A percentile compares a stretch with the other conserved stretches of the same genome.
Conservation (phyloP, 805 yeast genomes). For the Kodamaea restingae region DNA sequence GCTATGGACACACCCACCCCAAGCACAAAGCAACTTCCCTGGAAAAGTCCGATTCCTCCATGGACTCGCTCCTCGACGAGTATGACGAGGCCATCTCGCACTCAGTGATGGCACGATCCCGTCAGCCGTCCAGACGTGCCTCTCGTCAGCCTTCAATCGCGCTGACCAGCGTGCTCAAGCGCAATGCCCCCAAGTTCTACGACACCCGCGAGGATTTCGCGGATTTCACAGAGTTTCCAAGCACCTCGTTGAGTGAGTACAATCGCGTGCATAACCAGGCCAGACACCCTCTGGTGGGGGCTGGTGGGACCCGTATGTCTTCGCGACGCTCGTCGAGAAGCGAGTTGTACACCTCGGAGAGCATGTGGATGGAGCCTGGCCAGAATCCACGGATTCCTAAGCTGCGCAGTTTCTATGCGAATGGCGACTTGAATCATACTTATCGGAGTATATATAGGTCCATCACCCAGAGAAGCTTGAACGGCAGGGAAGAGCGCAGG, state of each 20-base stretch:
- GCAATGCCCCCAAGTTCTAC: conserved; percentile 3
- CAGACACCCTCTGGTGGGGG: conserved; percentile 10
- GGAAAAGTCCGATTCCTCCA: conserved; percentile 18
- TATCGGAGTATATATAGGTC: conserved; percentile 35
- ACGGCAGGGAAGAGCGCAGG: conserved; percentile 12
- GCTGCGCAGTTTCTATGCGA: conserved; percentile 21
- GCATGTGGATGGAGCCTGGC: conserved; percentile 52
- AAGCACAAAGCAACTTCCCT: too few relatives aligned
- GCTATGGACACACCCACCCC: too few relatives aligned
- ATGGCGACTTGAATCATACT: conserved; percentile 26
- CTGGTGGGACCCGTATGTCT: background rate
- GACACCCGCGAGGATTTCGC: conserved; percentile 8
- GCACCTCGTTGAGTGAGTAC: conserved; percentile 36
- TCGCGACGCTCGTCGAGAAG: conserved; percentile 39
- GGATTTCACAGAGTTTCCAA: conserved; percentile 23
- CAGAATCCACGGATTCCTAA: conserved; percentile 11
- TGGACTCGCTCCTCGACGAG: conserved; percentile 42
- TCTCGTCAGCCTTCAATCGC: conserved; percentile 25
- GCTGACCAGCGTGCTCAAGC: conserved; percentile 14
- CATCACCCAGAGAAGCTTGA: conserved; percentile 31
- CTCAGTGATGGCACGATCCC: conserved; percentile 16
- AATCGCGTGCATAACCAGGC: conserved; percentile 21
- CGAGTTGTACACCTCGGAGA: conserved; percentile 40
- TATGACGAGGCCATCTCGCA: conserved; percentile 40
- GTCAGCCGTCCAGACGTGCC: conserved; percentile 21